Evolutionary conservation across 148 eudicot genomes (phyloP).

Genomic region (Bassia scoparia): DNA sequence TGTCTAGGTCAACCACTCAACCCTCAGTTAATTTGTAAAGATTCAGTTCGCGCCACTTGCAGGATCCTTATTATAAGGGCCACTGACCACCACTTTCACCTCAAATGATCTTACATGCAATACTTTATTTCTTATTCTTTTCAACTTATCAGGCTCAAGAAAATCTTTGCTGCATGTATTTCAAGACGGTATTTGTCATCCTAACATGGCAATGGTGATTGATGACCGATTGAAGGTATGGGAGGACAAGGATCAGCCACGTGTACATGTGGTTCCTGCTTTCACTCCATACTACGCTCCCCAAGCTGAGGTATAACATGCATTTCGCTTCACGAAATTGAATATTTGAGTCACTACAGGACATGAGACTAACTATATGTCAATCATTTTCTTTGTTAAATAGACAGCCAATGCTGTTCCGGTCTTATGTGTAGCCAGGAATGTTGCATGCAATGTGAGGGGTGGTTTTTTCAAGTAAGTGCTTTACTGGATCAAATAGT

Average conservation of each 20-base stretch:
- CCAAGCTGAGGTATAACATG: slow-evolving; percentile 75
- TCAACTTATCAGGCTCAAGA: slow-evolving; percentile 49
- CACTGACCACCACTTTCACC: not conserved
- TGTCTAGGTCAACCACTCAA: not conserved
- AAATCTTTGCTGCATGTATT: slow-evolving; percentile 87
- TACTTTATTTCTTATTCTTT: slow-evolving; percentile 18
- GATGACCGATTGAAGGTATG: slow-evolving; percentile 93
- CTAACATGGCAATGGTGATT: slow-evolving; percentile 96
- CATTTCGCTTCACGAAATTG: not conserved
- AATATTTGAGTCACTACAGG: not conserved
- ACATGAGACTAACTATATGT: slow-evolving; percentile 7
- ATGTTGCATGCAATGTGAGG: slow-evolving; percentile 97
- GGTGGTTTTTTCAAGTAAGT: slow-evolving; percentile 93
- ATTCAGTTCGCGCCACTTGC: not conserved
- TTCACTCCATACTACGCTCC: slow-evolving; percentile 97
- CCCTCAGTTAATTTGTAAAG: not conserved
- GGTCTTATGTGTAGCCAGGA: slow-evolving; percentile 92
- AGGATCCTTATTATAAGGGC: too few species aligned
- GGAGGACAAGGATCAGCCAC: slow-evolving; percentile 95
- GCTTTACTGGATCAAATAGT: not conserved
- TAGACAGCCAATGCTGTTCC: slow-evolving; percentile 87
- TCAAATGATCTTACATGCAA: not conserved
- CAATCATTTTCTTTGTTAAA: slow-evolving; percentile 17
- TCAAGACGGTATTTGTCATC: slow-evolving; percentile 79
- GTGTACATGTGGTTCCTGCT: slow-evolving; percentile 95